These are phyloP conservation scores for Boletus hoseneyae DNA, from an alignment of 1,284 basidiomycete species.

Conservation along the genomic window DNA sequence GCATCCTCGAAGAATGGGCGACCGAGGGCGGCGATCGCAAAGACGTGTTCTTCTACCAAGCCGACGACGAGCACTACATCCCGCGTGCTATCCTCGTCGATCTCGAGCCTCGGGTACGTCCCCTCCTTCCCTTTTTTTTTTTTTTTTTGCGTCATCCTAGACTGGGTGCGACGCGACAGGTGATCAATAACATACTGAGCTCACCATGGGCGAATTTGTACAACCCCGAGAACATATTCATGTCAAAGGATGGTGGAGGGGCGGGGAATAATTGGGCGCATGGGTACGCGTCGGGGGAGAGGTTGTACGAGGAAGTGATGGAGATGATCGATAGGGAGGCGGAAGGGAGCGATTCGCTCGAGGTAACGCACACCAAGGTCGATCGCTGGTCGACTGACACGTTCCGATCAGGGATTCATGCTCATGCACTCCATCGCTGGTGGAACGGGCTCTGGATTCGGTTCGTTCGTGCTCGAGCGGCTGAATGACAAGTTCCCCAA, in stretches of 20 bases:
- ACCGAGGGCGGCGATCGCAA: slow-evolving; percentile 94
- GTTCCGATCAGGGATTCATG: slow-evolving; percentile 84
- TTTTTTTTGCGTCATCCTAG: not conserved
- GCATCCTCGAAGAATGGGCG: slow-evolving; percentile 93
- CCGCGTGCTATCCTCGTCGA: slow-evolving; percentile 96
- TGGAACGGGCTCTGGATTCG: slow-evolving; percentile 96
- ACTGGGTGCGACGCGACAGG: slow-evolving; percentile 47
- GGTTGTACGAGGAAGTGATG: slow-evolving; percentile 95
- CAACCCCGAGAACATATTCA: slow-evolving; percentile 98
- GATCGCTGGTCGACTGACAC: not conserved
- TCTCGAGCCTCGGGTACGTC: slow-evolving; percentile 89
- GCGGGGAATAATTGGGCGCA: slow-evolving; percentile 99
- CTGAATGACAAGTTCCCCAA: slow-evolving; percentile 98
- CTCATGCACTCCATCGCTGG: slow-evolving; percentile 98
- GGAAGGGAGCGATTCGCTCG: slow-evolving; percentile 95
- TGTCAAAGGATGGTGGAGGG: slow-evolving; percentile 94
- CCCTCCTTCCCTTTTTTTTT: no score
- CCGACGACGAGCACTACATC: slow-evolving; percentile 99
- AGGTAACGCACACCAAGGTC: slow-evolving; percentile 53
- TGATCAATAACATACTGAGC: slow-evolving; percentile 92
- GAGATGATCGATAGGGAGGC: slow-evolving; percentile 99
- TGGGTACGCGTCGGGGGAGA: slow-evolving; percentile 87
- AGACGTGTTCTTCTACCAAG: slow-evolving; percentile 99
- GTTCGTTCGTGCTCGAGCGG: slow-evolving; percentile 94
- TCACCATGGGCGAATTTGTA: slow-evolving; percentile 94